These are phyloP conservation scores for Selaginella tamariscina DNA, from an alignment of 75 land plant species.

Conservation along the genomic window DNA sequence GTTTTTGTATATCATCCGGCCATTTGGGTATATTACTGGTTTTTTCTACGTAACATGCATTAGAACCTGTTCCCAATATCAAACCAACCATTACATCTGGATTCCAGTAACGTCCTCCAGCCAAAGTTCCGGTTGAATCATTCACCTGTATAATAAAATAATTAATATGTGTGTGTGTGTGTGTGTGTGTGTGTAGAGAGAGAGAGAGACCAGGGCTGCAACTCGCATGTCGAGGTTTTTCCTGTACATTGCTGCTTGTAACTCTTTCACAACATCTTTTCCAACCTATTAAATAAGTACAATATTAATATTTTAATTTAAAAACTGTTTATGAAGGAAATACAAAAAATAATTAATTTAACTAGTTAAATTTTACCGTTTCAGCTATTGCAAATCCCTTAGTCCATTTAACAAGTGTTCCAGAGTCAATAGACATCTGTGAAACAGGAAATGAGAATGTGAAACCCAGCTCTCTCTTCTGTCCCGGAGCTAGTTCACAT, in stretches of 20 bases:
- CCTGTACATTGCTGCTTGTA: too few species aligned
- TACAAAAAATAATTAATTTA: too few species aligned
- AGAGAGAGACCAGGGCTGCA: too few species aligned
- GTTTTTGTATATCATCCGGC: conserved; percentile 28
- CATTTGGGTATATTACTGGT: conserved; percentile 39
- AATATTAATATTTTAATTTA: too few species aligned
- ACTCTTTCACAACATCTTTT: too few species aligned
- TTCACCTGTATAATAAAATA: conserved; percentile 42
- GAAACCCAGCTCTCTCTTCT: conserved; percentile 52
- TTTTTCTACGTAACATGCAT: conserved; percentile 63
- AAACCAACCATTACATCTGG: conserved; percentile 50
- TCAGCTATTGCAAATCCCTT: conserved; percentile 49
- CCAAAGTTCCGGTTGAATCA: conserved; percentile 65
- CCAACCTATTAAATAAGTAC: too few species aligned
- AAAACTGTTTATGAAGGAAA: too few species aligned
- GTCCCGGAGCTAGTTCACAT: conserved; percentile 29
- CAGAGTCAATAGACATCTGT: conserved; percentile 48
- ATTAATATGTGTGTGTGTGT: too few species aligned
- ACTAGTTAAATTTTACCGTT: too few species aligned
- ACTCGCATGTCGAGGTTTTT: too few species aligned
- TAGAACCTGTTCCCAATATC: conserved; percentile 68
- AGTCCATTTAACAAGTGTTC: conserved; percentile 61
- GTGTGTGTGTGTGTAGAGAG: neutral
- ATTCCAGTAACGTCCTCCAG: conserved; percentile 58
- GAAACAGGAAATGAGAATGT: conserved; percentile 70